phyloP scores from a whole-genome alignment of 73 alveolate genomes.

The Paramecium caudatum region DNA sequence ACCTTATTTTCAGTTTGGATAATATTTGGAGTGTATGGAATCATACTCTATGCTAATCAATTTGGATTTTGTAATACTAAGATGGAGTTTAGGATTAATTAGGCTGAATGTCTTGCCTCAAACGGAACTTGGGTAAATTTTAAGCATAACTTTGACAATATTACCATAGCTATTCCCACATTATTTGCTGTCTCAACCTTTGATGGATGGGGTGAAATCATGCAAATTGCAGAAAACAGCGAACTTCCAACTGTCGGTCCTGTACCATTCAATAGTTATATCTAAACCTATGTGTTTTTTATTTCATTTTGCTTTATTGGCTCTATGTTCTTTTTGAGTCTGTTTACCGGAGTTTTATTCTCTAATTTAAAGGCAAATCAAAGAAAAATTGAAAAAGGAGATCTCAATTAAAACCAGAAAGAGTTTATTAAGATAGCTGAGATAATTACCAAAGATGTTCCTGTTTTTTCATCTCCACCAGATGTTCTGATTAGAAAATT shows the following conservation, averaged over 20 bases:
- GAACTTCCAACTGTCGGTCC: background rate
- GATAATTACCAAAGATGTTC: background rate
- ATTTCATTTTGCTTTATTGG: constrained; percentile 44
- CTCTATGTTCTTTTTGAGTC: constrained; percentile 44
- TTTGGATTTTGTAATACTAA: constrained; percentile 56
- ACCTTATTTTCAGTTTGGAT: constrained; percentile 41
- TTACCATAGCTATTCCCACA: constrained; percentile 38
- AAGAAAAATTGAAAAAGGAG: background rate
- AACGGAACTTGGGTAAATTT: background rate
- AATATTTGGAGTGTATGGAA: constrained; percentile 48
- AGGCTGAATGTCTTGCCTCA: background rate
- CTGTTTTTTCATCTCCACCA: constrained; percentile 40
- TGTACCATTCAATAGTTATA: background rate
- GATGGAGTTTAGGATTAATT: background rate
- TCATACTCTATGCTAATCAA: background rate
- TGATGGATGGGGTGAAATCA: constrained; percentile 69
- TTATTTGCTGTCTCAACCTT: constrained; percentile 49
- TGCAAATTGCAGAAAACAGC: constrained; percentile 31
- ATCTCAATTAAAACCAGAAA: background rate
- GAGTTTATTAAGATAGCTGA: constrained; percentile 43
- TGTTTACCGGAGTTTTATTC: constrained; percentile 18
- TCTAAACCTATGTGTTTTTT: constrained; percentile 21
- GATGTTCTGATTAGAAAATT: constrained; percentile 8
- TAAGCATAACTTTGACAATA: constrained; percentile 46
- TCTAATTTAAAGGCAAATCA: constrained; percentile 4